A percentile compares a stretch with the other conserved stretches of the same genome.
These are phyloP conservation scores for Solanum habrochaites DNA, from an alignment of 257 asterid genomes.

Conservation along the genomic window DNA sequence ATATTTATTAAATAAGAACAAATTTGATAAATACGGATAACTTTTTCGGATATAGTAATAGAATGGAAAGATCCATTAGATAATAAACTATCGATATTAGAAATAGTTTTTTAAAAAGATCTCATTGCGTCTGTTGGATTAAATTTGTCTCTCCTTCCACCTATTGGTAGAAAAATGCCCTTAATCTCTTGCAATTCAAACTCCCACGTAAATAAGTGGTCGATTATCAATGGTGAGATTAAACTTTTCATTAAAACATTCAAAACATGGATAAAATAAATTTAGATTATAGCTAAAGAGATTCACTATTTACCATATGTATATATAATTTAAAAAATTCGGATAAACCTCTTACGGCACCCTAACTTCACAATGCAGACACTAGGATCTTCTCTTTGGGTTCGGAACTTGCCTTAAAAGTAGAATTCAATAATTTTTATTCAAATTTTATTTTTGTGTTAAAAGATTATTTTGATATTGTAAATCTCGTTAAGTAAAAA, in stretches of 20 bases:
- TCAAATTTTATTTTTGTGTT: background rate
- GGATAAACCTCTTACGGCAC: background rate
- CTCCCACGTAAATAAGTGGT: background rate
- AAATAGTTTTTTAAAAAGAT: background rate
- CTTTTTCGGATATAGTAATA: too few species aligned
- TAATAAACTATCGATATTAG: background rate
- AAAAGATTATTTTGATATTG: background rate
- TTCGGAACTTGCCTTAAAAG: accelerated
- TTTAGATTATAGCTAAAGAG: background rate
- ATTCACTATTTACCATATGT: background rate
- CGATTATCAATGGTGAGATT: background rate
- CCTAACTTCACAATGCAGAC: background rate
- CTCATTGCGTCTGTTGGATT: accelerated
- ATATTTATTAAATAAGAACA: background rate
- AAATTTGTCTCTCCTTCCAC: background rate
- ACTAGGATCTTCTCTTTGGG: background rate
- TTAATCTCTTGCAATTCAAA: background rate
- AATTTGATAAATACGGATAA: background rate
- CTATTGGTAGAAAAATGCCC: background rate
- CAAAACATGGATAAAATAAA: background rate
- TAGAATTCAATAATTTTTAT: background rate
- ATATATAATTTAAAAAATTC: background rate
- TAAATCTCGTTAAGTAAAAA: background rate
- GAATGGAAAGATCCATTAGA: too few species aligned
- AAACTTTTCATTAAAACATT: background rate